Evolutionary conservation across 2,329 filamentous ascomycete species (phyloP).

Genomic region (Pseudogymnoascus sp.): DNA sequence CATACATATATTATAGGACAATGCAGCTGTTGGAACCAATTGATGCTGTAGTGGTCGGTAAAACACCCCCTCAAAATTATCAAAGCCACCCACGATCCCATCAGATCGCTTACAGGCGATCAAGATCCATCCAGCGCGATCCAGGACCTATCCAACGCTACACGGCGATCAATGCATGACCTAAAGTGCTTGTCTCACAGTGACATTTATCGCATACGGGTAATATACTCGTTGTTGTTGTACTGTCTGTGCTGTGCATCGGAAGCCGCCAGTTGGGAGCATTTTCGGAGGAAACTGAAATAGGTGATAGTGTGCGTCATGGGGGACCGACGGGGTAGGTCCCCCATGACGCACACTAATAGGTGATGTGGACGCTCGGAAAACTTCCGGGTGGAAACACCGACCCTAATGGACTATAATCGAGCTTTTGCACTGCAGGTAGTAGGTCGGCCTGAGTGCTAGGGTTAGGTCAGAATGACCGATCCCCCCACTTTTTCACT

Average conservation of each 20-base stretch:
- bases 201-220: neutral
- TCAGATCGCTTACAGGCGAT: neutral
- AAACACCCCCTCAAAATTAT: no score
- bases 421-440: no score
- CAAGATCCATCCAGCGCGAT: neutral
- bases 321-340: no score
- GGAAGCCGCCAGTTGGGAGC: neutral
- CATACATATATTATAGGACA: neutral
- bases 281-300: neutral
- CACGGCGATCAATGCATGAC: neutral
- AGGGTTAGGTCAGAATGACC: no score
- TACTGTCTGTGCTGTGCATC: slow-evolving; percentile 1
- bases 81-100: neutral
- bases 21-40: neutral
- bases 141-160: neutral
- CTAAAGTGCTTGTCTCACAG: neutral
- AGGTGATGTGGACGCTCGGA: neutral
- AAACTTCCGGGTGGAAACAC: neutral
- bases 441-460: no score
- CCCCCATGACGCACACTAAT: no score
- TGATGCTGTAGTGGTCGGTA: neutral
- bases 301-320: no score
- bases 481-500: no score
- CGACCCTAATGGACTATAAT: neutral
- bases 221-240: neutral